Evolutionary conservation across 2,329 filamentous ascomycete genomes (phyloP).

Genomic region (Westerdykella aurantiaca): DNA sequence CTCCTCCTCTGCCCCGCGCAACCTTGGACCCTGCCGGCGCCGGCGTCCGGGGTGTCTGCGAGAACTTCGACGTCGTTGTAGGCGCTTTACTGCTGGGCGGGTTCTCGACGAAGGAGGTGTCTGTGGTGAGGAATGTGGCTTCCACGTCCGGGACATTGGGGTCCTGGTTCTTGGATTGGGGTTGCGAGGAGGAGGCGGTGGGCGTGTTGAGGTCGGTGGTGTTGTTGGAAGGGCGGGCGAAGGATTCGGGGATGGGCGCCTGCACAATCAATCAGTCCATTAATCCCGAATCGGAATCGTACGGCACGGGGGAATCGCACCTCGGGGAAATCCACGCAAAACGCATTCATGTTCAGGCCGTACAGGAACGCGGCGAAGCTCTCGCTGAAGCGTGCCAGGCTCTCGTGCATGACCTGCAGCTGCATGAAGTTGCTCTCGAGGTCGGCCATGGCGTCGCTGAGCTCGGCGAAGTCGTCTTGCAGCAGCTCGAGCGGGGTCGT

Average conservation of each 20-base stretch:
- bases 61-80: constrained; percentile 39
- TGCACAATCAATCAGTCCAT: constrained; percentile 30
- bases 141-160: constrained; percentile 50
- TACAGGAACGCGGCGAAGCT: constrained; percentile 95
- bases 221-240: constrained; percentile 45
- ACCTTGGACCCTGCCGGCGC: constrained; percentile 25
- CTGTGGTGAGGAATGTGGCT: constrained; percentile 88
- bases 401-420: constrained; percentile 94
- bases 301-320: constrained; percentile 42
- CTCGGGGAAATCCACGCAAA: constrained; percentile 96
- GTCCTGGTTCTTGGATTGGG: background rate
- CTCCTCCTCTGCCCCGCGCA: constrained; percentile 26
- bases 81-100: constrained; percentile 56
- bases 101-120: constrained; percentile 86
- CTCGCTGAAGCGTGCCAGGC: constrained; percentile 85
- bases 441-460: constrained; percentile 90
- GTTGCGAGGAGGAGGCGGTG: constrained; percentile 15
- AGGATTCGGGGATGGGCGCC: constrained; percentile 80
- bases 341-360: constrained; percentile 97
- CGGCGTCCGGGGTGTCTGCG: constrained; percentile 20
- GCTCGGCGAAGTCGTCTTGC: constrained; percentile 86
- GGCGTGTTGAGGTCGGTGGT: constrained; percentile 9
- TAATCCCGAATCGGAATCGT: background rate
- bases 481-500: constrained; percentile 69
- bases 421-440: constrained; percentile 97